Conservation (phyloP, 495 filamentous ascomycete genomes). For the Geoglossum glabrum region DNA sequence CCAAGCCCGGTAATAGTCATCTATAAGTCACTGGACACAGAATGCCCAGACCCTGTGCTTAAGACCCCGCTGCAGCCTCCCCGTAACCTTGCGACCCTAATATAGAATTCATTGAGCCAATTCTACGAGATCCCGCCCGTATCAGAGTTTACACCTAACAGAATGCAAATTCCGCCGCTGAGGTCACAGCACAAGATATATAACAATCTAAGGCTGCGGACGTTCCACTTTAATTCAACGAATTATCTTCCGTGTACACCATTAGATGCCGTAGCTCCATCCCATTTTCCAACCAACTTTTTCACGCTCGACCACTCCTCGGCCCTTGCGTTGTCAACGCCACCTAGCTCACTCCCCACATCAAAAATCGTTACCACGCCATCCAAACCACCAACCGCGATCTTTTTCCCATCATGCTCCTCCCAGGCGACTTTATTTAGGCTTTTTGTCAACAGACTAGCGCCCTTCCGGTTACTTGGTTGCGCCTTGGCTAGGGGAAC, state of each 20-base stretch:
- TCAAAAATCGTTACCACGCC: conserved; percentile 84
- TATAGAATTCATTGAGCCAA: not conserved
- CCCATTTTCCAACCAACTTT: conserved; percentile 55
- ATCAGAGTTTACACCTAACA: not conserved
- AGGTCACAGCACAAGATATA: not conserved
- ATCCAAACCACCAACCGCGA: conserved; percentile 80
- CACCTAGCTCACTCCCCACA: conserved; percentile 67
- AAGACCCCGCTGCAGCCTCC: not conserved
- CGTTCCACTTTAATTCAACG: not conserved
- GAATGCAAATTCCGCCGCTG: not conserved
- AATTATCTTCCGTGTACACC: not conserved
- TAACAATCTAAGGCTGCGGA: not conserved
- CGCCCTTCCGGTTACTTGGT: conserved; percentile 33
- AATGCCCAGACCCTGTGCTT: not conserved
- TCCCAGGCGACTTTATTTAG: conserved; percentile 93
- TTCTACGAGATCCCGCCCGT: not conserved
- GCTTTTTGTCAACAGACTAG: conserved; percentile 43
- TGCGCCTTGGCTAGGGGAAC: conserved; percentile 62
- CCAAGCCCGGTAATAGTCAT: not conserved
- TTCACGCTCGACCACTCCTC: conserved; percentile 90
- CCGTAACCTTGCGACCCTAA: not conserved
- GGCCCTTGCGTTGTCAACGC: conserved; percentile 51
- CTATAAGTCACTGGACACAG: not conserved
- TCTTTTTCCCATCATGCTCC: conserved; percentile 57
- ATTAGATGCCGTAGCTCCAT: conserved; percentile 12